These are phyloP conservation scores for Otatea glauca DNA, from an alignment of 176 grass and related monocot genomes.

Conservation along the genomic window DNA sequence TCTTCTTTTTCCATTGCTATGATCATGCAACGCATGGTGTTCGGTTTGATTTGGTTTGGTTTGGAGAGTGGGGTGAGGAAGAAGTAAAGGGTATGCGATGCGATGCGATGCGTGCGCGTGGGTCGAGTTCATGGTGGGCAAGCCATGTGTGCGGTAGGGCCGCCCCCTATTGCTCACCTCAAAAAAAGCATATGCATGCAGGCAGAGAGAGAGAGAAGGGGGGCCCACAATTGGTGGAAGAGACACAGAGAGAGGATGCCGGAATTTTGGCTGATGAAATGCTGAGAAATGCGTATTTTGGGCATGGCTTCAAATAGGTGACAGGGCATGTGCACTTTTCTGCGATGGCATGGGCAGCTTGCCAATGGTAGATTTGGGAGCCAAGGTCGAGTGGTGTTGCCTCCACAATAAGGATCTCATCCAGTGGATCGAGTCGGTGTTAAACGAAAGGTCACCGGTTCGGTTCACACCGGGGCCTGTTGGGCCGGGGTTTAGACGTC, in stretches of 20 bases:
- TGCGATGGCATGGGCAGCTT: not conserved
- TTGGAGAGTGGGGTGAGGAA: not conserved
- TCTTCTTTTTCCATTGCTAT: not conserved
- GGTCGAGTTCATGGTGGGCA: not conserved
- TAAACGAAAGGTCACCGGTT: not conserved
- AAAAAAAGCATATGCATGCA: slow-evolving; percentile 9
- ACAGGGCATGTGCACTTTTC: slow-evolving; percentile 3
- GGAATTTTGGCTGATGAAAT: not conserved
- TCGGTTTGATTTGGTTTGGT: too few relatives aligned
- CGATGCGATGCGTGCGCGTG: too few relatives aligned
- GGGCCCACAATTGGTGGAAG: not conserved
- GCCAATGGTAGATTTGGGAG: not conserved
- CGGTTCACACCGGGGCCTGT: too few relatives aligned
- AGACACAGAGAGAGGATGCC: not conserved
- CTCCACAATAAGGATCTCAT: not conserved
- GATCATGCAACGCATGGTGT: not conserved
- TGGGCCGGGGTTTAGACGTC: not conserved
- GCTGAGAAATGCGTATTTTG: not conserved
- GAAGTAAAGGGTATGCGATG: not conserved
- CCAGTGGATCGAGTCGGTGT: not conserved
- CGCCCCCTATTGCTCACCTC: not conserved
- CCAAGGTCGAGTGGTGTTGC: not conserved
- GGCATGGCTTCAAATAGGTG: not conserved
- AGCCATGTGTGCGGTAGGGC: slow-evolving; percentile 61
- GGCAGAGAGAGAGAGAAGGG: too few relatives aligned